A percentile compares a stretch with the other conserved stretches of the same genome.
Evolutionary conservation across 2,329 filamentous ascomycete species (phyloP).

Genomic region (Pyrenophora seminiperda): DNA sequence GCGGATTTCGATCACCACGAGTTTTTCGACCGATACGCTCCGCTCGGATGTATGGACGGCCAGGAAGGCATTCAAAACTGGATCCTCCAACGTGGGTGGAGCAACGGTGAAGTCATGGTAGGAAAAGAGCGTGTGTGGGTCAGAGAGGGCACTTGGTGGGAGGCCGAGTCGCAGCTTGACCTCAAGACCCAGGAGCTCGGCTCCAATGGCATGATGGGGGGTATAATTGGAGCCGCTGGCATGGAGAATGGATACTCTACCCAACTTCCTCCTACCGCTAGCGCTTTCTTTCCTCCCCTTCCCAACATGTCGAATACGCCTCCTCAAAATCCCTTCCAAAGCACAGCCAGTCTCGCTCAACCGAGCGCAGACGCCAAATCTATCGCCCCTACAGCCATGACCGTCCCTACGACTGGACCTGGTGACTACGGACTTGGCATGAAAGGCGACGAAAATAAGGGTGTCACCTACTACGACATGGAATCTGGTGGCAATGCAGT

Average conservation of each 20-base stretch:
- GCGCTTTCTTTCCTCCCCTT: conserved; percentile 70
- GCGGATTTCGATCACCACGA: conserved; percentile 95
- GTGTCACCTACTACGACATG: conserved; percentile 70
- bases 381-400: conserved; percentile 65
- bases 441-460: conserved; percentile 74
- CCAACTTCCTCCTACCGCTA: conserved; percentile 56
- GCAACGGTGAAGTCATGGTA: conserved; percentile 92
- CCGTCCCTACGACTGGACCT: conserved; percentile 56
- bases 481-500: conserved; percentile 78
- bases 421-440: conserved; percentile 89
- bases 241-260: conserved; percentile 76
- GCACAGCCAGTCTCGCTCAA: conserved; percentile 52
- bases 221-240: conserved; percentile 61
- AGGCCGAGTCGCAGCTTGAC: conserved; percentile 94
- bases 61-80: conserved; percentile 92
- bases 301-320: conserved; percentile 62
- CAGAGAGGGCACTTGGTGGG: conserved; percentile 94
- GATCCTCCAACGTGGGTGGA: conserved; percentile 95
- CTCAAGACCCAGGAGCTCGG: conserved; percentile 68
- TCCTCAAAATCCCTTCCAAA: conserved; percentile 72
- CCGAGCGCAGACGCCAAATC: conserved; percentile 50
- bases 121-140: conserved; percentile 95
- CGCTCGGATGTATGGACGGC: conserved; percentile 86
- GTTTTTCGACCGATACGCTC: conserved; percentile 80
- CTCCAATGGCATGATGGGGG: conserved; percentile 50